These are phyloP conservation scores for Clavispora fructus DNA, from an alignment of 805 yeast genomes.

Conservation along the genomic window DNA sequence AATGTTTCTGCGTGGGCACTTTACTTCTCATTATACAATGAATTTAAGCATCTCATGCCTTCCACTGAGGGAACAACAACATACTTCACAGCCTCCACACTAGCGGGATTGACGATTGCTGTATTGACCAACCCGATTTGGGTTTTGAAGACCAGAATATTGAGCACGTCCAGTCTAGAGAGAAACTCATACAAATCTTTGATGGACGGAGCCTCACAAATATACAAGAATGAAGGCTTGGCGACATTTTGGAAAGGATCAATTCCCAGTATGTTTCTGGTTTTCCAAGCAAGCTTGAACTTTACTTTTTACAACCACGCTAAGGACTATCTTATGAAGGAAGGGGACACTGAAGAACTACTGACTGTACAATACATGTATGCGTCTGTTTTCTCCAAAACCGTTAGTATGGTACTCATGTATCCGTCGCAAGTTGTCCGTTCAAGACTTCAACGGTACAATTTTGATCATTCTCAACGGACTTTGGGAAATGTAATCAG, in stretches of 20 bases:
- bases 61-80: slow-evolving; percentile 18
- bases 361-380: slow-evolving; percentile 54
- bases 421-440: slow-evolving; percentile 84
- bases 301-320: slow-evolving; percentile 79
- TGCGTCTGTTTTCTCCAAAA: slow-evolving; percentile 65
- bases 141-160: slow-evolving; percentile 88
- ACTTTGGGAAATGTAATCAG: slow-evolving; percentile 26
- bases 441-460: slow-evolving; percentile 59
- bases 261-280: slow-evolving; percentile 70
- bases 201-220: slow-evolving; percentile 46
- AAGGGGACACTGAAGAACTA: slow-evolving; percentile 19
- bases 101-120: slow-evolving; percentile 74
- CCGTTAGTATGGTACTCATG: slow-evolving; percentile 57
- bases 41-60: slow-evolving; percentile 36
- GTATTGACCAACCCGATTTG: slow-evolving; percentile 86
- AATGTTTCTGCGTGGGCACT: slow-evolving; percentile 86
- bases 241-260: slow-evolving; percentile 68
- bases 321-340: slow-evolving; percentile 36
- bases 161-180: slow-evolving; percentile 46
- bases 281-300: slow-evolving; percentile 85
- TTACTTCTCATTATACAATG: slow-evolving; percentile 74
- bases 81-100: slow-evolving; percentile 31
- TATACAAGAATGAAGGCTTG: slow-evolving; percentile 53
- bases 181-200: slow-evolving; percentile 56
- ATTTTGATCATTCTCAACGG: slow-evolving; percentile 17